Evolutionary conservation across 2,329 filamentous ascomycete species (phyloP), one percentile per base, ranked within the genome.

Genomic region (Penicillium vulpinum): DNA sequence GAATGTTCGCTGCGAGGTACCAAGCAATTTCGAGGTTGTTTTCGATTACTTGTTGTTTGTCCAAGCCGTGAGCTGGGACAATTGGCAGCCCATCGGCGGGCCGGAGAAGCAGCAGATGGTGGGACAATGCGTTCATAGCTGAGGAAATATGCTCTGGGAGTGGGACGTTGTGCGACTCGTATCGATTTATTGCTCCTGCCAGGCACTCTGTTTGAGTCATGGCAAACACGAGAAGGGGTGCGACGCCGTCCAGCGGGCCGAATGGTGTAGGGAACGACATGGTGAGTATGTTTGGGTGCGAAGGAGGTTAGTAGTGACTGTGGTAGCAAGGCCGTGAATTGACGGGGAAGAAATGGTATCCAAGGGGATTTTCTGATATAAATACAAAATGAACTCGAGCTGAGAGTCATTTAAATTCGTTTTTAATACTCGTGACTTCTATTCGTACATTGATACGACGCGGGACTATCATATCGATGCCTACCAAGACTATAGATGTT

Each of bases 101-200:
- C 7, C 6, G 16, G 4, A 43, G 18, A 0, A 2, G 2, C 24
- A 28, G 40, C 5, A 41, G 39, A 2, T 40, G 36, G 36, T n/a
- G 11, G n/a, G 36, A 21, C 36, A 38, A 38, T 43, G 5, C 15
- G 22, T 28, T 4, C 40, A 18, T n/a, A n/a, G n/a, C 16, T 13
- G 5, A 43, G 9, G 9, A n/a, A n/a, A n/a, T n/a, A n/a, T 13
- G 1, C 24, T 18, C 24, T 6, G 40, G 40, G 1, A 43, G 5
- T 2, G 16, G 16, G 2, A 2, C 0, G 5, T 11, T 7, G 5
- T 3, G 2, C 16, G 1, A 1, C 1, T 43, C 24, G 2, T 18
- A 8, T 7, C 2, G 3, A 4, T 28, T 24, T 9, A 43, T 43
- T 13, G 10, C 5, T 43, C 28, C 24, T n/a, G 22, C 40, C 9